Evolutionary conservation across 140 eudicot species (phyloP), one percentile per base, ranked within the genome.

Genomic region (Flaveria floridana): DNA sequence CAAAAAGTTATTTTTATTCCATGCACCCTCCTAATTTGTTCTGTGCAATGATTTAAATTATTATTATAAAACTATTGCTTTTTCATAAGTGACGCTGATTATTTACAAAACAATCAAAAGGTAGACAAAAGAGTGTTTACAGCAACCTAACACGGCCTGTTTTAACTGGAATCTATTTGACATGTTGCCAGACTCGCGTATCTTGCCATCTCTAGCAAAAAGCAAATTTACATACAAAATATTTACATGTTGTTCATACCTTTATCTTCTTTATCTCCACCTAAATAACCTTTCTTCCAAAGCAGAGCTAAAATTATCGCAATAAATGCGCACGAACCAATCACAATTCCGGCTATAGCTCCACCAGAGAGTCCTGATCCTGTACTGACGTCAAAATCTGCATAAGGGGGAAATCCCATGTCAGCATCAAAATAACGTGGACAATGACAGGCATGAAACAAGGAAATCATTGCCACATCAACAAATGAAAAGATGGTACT

Each of bases 311-410:
- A 48, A 64, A 86, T 53, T 73, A 85, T 56, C 69, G 18, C 14
- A 21, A 88, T n/a, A 52, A 76, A 70, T 42, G 64, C 79, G 21
- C 76, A 68, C 7, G 91, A 85, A 75, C 82, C 85, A 70, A 73
- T 48, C 70, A 85, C 93, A 71, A 88, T 91, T 72, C 89, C 97
- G 48, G 73, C 79, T 68, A 83, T 84, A 66, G 88, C 85, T 62
- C 87, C 86, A 70, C 53, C 81, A 59, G 97, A 82, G 68, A 88
- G 76, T 56, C 84, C 80, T 25, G 81, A 72, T 14, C 80, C 85
- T 23, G 92, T 79, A n/a, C 76, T 25, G n/a, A 81, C 70, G 19
- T 80, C 75, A 80, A 78, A 91, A 82, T 91, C 97, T 91, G 63
- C 85, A 89, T 78, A 41, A 78, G 56, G 51, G 53, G 25, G 25